Percentiles rank a stretch among this genome's conserved stretches.
phyloP scores from a whole-genome alignment of 2,329 filamentous ascomycete genomes.

The Diaporthe citrichinensis region DNA sequence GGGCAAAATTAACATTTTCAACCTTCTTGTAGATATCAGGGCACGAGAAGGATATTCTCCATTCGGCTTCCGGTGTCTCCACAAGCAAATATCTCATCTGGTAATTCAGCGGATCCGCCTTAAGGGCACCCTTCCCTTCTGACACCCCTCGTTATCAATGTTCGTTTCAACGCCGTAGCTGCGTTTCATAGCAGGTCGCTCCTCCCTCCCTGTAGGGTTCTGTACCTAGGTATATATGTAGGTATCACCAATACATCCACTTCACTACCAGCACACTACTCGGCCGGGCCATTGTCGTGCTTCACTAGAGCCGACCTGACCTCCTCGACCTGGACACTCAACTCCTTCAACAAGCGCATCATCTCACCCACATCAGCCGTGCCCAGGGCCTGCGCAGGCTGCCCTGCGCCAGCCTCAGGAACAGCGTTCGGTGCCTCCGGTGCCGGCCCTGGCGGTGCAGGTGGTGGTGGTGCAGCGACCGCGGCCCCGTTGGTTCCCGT shows the following conservation, averaged over 20 bases:
- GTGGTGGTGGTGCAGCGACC: not conserved
- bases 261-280: not conserved
- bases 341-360: constrained; percentile 36
- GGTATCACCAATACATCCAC: not conserved
- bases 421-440: not conserved
- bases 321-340: constrained; percentile 36
- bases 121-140: no score
- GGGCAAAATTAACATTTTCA: no score
- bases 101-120: no score
- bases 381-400: not conserved
- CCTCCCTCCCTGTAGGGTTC: no score
- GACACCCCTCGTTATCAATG: no score
- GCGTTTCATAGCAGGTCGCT: no score
- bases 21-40: no score
- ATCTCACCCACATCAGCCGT: constrained; percentile 15
- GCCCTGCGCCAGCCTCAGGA: not conserved
- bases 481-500: not conserved
- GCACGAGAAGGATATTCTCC: no score
- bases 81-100: no score
- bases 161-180: no score
- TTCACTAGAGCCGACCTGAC: constrained; percentile 30
- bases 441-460: not conserved
- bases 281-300: constrained; percentile 19
- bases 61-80: no score
- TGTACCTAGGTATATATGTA: no score